phyloP scores from a whole-genome alignment of 306 rosid genomes.

The Delonix regia region DNA sequence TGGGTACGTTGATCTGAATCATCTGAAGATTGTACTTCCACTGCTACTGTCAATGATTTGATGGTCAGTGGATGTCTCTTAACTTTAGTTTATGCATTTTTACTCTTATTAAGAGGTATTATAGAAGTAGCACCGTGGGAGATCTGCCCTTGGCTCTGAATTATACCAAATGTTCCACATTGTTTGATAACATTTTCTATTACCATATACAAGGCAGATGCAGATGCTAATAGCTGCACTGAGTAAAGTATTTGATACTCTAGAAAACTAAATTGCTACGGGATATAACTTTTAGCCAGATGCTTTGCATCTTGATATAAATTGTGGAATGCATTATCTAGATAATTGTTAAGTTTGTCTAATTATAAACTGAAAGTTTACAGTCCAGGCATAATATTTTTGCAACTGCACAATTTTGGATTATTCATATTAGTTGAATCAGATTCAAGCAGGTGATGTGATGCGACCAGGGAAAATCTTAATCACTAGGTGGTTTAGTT shows the following conservation, averaged over 20 bases:
- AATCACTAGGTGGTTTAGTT: slow-evolving; percentile 21
- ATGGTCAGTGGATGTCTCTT: slow-evolving; percentile 29
- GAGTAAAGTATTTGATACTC: slow-evolving; percentile 23
- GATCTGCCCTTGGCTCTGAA: slow-evolving; percentile 47
- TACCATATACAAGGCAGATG: slow-evolving; percentile 35
- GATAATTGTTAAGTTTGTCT: slow-evolving; percentile 33
- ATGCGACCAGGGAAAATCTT: slow-evolving; percentile 17
- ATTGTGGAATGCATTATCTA: slow-evolving; percentile 29
- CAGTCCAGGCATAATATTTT: slow-evolving; percentile 7
- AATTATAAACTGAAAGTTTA: slow-evolving; percentile 11
- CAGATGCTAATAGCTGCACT: slow-evolving; percentile 33
- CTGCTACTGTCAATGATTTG: slow-evolving; percentile 35
- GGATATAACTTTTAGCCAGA: slow-evolving; percentile 2
- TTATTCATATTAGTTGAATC: slow-evolving; percentile 13
- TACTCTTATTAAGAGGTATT: slow-evolving; percentile 20
- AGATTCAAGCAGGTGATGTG: slow-evolving; percentile 12
- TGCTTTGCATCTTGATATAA: slow-evolving; percentile 8
- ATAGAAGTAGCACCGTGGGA: slow-evolving; percentile 34
- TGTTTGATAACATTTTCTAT: slow-evolving; percentile 34
- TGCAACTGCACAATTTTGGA: slow-evolving; percentile 14
- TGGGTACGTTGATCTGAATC: slow-evolving; percentile 63
- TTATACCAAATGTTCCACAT: slow-evolving; percentile 30
- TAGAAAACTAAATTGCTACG: not conserved
- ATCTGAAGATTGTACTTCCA: slow-evolving; percentile 40
- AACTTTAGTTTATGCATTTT: slow-evolving; percentile 32